Evolutionary conservation across 2,329 filamentous ascomycete species (phyloP).

Genomic region (Neoarthrinium moseri): DNA sequence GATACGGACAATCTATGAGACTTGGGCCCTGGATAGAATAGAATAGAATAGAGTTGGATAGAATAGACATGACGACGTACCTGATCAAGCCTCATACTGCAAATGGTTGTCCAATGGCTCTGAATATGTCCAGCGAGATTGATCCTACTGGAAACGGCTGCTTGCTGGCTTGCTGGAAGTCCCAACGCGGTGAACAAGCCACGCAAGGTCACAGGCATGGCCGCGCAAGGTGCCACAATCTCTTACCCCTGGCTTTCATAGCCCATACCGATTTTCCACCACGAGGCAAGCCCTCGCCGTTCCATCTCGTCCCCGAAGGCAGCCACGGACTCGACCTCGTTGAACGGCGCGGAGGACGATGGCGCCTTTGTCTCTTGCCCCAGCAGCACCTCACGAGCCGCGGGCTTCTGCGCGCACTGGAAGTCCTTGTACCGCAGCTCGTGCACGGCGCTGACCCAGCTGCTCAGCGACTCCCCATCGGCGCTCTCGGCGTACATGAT

Average conservation of each 20-base stretch:
- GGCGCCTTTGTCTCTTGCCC: not conserved
- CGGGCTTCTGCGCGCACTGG: conserved; percentile 58
- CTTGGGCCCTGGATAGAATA: no score
- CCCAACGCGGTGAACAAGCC: no score
- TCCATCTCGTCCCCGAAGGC: conserved; percentile 65
- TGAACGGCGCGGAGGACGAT: conserved; percentile 26
- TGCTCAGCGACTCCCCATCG: conserved; percentile 50
- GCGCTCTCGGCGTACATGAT: conserved; percentile 74
- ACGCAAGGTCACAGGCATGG: no score
- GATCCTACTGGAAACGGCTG: no score
- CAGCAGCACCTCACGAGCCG: conserved; percentile 14
- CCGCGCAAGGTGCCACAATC: no score
- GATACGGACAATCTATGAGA: no score
- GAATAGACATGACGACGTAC: no score
- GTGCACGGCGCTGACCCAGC: conserved; percentile 66
- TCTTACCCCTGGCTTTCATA: conserved; percentile 28
- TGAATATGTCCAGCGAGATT: no score
- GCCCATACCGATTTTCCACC: conserved; percentile 71
- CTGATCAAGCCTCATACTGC: no score
- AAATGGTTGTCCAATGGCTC: no score
- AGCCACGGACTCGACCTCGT: conserved; percentile 62
- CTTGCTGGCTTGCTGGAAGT: no score
- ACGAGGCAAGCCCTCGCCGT: conserved; percentile 52
- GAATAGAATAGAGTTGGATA: no score
- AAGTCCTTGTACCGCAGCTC: conserved; percentile 72